Evolutionary conservation across 2,329 filamentous ascomycete genomes (phyloP).

Genomic region (Aquanectria penicillioides): DNA sequence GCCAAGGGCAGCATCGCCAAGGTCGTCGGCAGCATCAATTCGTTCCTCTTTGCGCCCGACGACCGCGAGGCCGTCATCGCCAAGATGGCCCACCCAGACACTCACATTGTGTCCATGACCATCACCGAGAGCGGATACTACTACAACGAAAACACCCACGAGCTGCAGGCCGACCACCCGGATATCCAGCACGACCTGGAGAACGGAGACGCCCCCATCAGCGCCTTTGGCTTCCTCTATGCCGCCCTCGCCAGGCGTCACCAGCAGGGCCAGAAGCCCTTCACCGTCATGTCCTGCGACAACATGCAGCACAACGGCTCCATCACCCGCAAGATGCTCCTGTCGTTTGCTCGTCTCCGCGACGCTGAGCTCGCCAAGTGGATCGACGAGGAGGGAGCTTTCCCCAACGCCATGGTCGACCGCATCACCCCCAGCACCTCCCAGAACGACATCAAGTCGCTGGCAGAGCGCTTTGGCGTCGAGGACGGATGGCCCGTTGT

Average conservation of each 20-base stretch:
- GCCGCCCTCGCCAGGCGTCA: conserved; percentile 59
- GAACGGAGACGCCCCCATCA: conserved; percentile 54
- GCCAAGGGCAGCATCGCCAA: conserved; percentile 59
- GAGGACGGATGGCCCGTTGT: conserved; percentile 64
- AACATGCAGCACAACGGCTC: conserved; percentile 68
- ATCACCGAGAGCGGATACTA: conserved; percentile 67
- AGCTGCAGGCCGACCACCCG: conserved; percentile 58
- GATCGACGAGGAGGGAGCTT: conserved; percentile 58
- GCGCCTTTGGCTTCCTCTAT: conserved; percentile 63
- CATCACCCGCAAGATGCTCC: conserved; percentile 63
- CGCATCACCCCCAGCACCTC: conserved; percentile 64
- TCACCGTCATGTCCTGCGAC: conserved; percentile 65
- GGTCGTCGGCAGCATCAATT: conserved; percentile 62
- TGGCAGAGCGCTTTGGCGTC: conserved; percentile 57
- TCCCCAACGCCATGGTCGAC: conserved; percentile 67
- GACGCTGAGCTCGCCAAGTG: conserved; percentile 59
- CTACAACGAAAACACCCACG: conserved; percentile 67
- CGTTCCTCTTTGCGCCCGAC: conserved; percentile 62
- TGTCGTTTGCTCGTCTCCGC: conserved; percentile 58
- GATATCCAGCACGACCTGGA: conserved; percentile 61
- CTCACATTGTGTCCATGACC: conserved; percentile 64
- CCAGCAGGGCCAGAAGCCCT: conserved; percentile 58
- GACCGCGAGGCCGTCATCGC: conserved; percentile 61
- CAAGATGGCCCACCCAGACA: conserved; percentile 65
- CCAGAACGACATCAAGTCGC: conserved; percentile 53